phyloP scores from a whole-genome alignment of 768 basidiomycete species.

The Leccinum uliginosum region DNA sequence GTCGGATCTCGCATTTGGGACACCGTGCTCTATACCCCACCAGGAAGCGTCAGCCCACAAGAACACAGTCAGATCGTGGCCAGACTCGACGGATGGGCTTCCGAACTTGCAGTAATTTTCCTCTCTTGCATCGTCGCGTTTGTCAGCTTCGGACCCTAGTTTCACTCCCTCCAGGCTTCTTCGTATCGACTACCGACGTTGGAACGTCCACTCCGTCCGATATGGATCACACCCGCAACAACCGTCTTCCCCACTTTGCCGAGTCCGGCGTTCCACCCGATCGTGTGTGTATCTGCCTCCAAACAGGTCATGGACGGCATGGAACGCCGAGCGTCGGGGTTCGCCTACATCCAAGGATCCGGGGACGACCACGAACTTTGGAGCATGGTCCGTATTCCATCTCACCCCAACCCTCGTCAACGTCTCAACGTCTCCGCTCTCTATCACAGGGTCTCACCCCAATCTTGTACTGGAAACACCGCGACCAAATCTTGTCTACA shows the following conservation, averaged over 20 bases:
- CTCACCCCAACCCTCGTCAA: not conserved
- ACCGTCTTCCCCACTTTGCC: slow-evolving; percentile 42
- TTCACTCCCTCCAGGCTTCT: slow-evolving; percentile 47
- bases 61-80: slow-evolving; percentile 79
- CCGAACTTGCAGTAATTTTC: slow-evolving; percentile 53
- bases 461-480: slow-evolving; percentile 62
- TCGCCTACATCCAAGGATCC: slow-evolving; percentile 86
- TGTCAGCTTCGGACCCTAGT: not conserved
- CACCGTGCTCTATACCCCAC: slow-evolving; percentile 62
- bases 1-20: slow-evolving; percentile 43
- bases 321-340: slow-evolving; percentile 64
- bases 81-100: slow-evolving; percentile 64
- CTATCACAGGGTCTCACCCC: slow-evolving; percentile 68
- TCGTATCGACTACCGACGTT: slow-evolving; percentile 65
- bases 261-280: slow-evolving; percentile 45
- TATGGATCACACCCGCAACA: slow-evolving; percentile 84
- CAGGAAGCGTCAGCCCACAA: slow-evolving; percentile 59
- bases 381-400: slow-evolving; percentile 54
- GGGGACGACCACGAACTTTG: slow-evolving; percentile 95
- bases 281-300: slow-evolving; percentile 87
- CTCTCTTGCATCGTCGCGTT: no score
- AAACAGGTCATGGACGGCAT: slow-evolving; percentile 56
- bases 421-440: not conserved
- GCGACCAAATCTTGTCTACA: slow-evolving; percentile 42
- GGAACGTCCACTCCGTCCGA: slow-evolving; percentile 65